Conservation (phyloP, 768 basidiomycete genomes). For the Cystobasidium tubakii region DNA sequence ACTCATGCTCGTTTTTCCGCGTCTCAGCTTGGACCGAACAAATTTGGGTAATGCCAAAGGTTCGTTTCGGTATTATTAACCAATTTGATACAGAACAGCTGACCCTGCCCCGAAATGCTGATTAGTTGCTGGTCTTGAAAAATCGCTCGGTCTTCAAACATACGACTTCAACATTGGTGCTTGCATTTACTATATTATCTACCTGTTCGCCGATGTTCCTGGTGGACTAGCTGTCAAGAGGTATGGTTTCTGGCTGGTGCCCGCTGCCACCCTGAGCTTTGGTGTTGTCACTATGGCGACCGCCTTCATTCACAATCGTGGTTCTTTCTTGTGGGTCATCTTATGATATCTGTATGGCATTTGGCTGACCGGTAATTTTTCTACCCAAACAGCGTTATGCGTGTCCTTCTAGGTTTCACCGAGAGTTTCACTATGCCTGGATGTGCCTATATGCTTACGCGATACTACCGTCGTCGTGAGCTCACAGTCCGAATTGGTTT, state of each 20-base stretch:
- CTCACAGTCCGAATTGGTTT: slow-evolving; percentile 28
- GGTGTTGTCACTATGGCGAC: slow-evolving; percentile 28
- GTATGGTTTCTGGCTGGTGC: slow-evolving; percentile 32
- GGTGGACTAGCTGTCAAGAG: slow-evolving; percentile 26
- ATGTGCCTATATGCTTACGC: slow-evolving; percentile 27
- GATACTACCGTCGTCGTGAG: slow-evolving; percentile 35
- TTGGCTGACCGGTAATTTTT: not conserved
- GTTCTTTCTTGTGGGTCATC: slow-evolving; percentile 5
- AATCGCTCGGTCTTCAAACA: slow-evolving; percentile 29
- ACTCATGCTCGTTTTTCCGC: no score
- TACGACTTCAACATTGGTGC: slow-evolving; percentile 38
- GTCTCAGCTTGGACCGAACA: slow-evolving; percentile 12
- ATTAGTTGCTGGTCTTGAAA: slow-evolving; percentile 33
- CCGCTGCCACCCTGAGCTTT: slow-evolving; percentile 28
- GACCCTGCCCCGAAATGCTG: not conserved
- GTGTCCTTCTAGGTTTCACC: slow-evolving; percentile 32
- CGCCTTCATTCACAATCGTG: slow-evolving; percentile 35
- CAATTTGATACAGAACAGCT: no score
- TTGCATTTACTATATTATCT: slow-evolving; percentile 30
- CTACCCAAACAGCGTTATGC: slow-evolving; percentile 3
- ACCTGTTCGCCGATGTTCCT: slow-evolving; percentile 32
- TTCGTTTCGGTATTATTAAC: not conserved
- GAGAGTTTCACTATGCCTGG: slow-evolving; percentile 34
- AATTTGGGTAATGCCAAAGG: slow-evolving; percentile 33
- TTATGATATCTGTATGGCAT: not conserved